Conservation (phyloP, 2,329 filamentous ascomycete genomes). For the Cercospora sp. region DNA sequence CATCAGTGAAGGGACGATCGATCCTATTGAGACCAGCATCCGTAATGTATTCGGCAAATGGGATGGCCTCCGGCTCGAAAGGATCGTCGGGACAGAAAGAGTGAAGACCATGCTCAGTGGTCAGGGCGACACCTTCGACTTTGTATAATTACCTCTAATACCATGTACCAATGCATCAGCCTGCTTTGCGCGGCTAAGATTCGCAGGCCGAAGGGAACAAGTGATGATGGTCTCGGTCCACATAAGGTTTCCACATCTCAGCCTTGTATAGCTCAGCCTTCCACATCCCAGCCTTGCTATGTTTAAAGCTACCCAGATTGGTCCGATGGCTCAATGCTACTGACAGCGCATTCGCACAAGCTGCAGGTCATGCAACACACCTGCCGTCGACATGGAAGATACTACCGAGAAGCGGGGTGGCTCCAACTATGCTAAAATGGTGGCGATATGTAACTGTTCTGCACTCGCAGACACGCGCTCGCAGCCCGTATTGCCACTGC, state of each 20-base stretch:
- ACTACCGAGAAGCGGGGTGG: background rate
- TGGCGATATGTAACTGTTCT: too few species aligned
- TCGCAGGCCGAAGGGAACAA: background rate
- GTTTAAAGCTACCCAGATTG: background rate
- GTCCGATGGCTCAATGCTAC: background rate
- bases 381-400: background rate
- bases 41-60: slow-evolving; percentile 77
- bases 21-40: slow-evolving; percentile 50
- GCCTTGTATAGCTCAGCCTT: background rate
- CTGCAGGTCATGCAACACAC: background rate
- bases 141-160: slow-evolving; percentile 58
- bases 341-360: background rate
- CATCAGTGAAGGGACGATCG: slow-evolving; percentile 60
- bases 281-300: background rate
- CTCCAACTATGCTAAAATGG: background rate
- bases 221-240: background rate
- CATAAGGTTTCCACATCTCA: background rate
- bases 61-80: slow-evolving; percentile 84
- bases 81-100: slow-evolving; percentile 78
- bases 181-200: background rate
- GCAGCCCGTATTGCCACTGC: background rate
- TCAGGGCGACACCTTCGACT: slow-evolving; percentile 81
- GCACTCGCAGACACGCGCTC: background rate
- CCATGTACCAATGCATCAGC: background rate
- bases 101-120: slow-evolving; percentile 79